Evolutionary conservation across 768 basidiomycete genomes (phyloP), one percentile per base, ranked within the genome.

Genomic region (Suillus sp.): DNA sequence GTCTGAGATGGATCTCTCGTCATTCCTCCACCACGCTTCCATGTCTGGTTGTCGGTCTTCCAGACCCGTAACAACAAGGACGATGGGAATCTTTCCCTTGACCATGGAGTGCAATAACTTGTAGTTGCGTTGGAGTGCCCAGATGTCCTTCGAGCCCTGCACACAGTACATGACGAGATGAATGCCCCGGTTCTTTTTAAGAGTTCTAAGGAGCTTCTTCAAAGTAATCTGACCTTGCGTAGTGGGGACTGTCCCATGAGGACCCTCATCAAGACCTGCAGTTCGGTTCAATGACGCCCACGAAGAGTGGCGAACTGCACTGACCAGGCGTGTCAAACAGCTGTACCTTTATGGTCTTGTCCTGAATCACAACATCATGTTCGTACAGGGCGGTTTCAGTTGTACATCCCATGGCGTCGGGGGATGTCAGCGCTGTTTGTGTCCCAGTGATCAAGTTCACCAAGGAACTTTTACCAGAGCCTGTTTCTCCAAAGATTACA

Each of bases 61-160:
- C n/a, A 81, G 72, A 32, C 79, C 78, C 1, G 79, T 81, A n/a
- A 81, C 65, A 4, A 74, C 78, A 47, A 82, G 63, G 4, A 74
- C 71, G 34, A 78, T 75, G 2, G 81, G 81, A 4, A 82, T 80
- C 22, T 72, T 67, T 53, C 66, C 65, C 56, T 70, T 74, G n/a
- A 82, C 76, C 11, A 78, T 74, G 8, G 80, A 74, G 27, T 74
- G 69, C 64, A 81, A 78, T 35, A 80, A 64, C 37, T 70, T 69
- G 71, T 80, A 82, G 56, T 81, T 82, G 47, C 74, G 71, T 48
- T 74, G 69, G 35, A 75, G 63, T 2, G 73, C 67, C 27, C 74
- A 70, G 56, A 69, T 71, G 61, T 80, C 71, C 62, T 78, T 70
- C 16, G 80, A 74, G n/a, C 74, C 78, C 7, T 77, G 76, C 66